Evolutionary conservation across 768 basidiomycete genomes (phyloP), one percentile per base, ranked within the genome.

Genomic region (Tephrocybe sp.): DNA sequence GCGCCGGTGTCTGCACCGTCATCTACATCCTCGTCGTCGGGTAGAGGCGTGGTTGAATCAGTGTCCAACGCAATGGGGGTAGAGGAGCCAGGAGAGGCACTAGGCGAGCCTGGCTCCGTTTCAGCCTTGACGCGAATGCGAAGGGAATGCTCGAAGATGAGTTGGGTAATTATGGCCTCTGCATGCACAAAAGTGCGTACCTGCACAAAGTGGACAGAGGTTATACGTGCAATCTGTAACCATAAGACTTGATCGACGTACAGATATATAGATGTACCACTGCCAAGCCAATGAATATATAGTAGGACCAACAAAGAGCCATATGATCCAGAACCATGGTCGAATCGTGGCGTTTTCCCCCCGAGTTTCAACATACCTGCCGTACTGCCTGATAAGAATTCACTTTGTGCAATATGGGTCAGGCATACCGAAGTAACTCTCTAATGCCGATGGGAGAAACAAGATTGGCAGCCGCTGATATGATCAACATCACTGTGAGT

Each of bases 291-390:
- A n/a, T n/a, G n/a, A n/a, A n/a, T n/a, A n/a, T n/a, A n/a, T 8
- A 32, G 19, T 59, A 12, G 81, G 78, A 13, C 79, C 81, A 5
- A 76, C 40, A 52, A 82, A 75, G 9, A 84, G 67, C 59, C 69
- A 66, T 0, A 65, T 26, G 15, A 88, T 76, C 86, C 87, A 89
- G n/a, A n/a, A n/a, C n/a, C n/a, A n/a, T n/a, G n/a, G n/a, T n/a
- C n/a, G n/a, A n/a, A n/a, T n/a, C n/a, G n/a, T n/a, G n/a, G n/a
- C n/a, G n/a, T n/a, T n/a, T n/a, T n/a, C n/a, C n/a, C n/a, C n/a
- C n/a, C n/a, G 65, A 3, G 62, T 73, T 64, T 87, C 85, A 15
- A 89, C 64, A 58, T 87, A 83, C 30, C 78, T 83, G 46, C 67
- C 52, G 66, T 63, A 18, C 21, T 18, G 37, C 28, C 22, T 21